Evolutionary conservation across 768 basidiomycete genomes (phyloP), one percentile per base, ranked within the genome.

Genomic region (Amanita phalloides): DNA sequence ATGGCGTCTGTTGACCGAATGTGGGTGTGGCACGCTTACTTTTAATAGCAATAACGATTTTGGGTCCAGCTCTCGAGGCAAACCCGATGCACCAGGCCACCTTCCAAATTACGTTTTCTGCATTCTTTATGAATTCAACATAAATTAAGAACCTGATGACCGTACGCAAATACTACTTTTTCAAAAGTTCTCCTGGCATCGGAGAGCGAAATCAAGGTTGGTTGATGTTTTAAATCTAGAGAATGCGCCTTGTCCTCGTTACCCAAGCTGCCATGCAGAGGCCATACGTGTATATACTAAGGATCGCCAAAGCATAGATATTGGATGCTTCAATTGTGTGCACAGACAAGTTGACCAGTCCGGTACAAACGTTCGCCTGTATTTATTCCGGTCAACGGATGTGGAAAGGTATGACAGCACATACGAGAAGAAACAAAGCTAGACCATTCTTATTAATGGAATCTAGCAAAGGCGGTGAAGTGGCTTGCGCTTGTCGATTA

Each of bases 331-430:
- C 90, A 82, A 98, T 92, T 7, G 92, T 97, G 56, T 68, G 66
- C 54, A 94, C 73, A 0, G 77, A 71, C 33, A 97, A 58, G 62
- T 97, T 99, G 55, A 94, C 71, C 10, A 89, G 56, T 0, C 95
- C 95, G 0, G 95, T 99, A 30, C 77, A 64, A 0, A 95, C 68
- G 62, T 98, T 98, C 0, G 93, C 90, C 92, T 95, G 54, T 25
- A 35, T 44, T 38, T 13, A 25, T 6, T 43, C 41, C 6, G 53
- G 28, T 11, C 13, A 32, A 14, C 33, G 21, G 4, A 4, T n/a
- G 8, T 14, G 17, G 6, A 38, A 35, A 11, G 54, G 30, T 30
- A 30, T 49, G 35, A 9, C 35, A 17, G 75, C 88, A 55, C 49
- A 23, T 57, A 92, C 94, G 21, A 87, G 55, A 1, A 99, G 75